Evolutionary conservation across 768 basidiomycete genomes (phyloP).

Genomic region (Lactifluus volemus): DNA sequence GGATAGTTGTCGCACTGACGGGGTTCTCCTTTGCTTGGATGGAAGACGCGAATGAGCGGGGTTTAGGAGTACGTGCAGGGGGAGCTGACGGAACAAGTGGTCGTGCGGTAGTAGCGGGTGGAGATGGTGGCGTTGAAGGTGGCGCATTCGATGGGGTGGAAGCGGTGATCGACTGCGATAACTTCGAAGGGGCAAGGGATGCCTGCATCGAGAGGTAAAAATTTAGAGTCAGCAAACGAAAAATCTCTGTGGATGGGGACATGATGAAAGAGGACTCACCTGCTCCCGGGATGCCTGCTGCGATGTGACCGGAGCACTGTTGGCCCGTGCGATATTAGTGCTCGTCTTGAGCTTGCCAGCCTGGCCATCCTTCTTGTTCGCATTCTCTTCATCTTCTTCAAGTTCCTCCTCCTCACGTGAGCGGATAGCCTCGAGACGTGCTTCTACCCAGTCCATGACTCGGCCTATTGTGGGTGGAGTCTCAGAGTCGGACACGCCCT

Average conservation of each 20-base stretch:
- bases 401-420: constrained; percentile 74
- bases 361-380: constrained; percentile 27
- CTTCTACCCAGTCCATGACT: constrained; percentile 83
- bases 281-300: constrained; percentile 12
- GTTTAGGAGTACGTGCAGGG: constrained; percentile 15
- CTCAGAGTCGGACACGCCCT: constrained; percentile 57
- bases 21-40: constrained; percentile 11
- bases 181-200: constrained; percentile 29
- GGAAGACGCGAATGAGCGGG: constrained; percentile 17
- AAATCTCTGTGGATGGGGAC: not conserved
- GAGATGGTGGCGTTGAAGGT: constrained; percentile 25
- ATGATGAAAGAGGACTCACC: constrained; percentile 19
- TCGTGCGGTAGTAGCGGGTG: constrained; percentile 18
- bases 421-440: constrained; percentile 66
- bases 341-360: constrained; percentile 22
- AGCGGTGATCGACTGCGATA: constrained; percentile 17
- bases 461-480: constrained; percentile 54
- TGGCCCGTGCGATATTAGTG: constrained; percentile 19
- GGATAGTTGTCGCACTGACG: not conserved
- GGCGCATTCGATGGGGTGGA: constrained; percentile 11
- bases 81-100: constrained; percentile 16
- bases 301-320: constrained; percentile 18
- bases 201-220: constrained; percentile 25
- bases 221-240: not conserved
- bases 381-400: constrained; percentile 69